These are phyloP conservation scores for Spinellus fusiger DNA, from an alignment of 192 early-diverging fungal genomes.

Conservation along the genomic window DNA sequence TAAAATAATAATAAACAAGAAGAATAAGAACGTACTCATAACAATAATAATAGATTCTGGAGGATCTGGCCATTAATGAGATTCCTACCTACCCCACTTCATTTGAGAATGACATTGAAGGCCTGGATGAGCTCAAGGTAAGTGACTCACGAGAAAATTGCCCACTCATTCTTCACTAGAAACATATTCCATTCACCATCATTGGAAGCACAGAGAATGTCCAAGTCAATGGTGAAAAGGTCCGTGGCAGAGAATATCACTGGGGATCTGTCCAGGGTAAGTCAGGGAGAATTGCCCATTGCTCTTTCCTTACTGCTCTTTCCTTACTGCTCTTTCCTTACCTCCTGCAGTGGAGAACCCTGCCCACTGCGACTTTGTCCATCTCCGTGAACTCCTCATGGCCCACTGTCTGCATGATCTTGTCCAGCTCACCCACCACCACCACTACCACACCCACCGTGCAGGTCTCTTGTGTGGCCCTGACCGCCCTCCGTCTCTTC, in stretches of 20 bases:
- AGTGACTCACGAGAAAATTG: not conserved
- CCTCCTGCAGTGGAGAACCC: conserved; percentile 73
- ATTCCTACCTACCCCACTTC: conserved; percentile 68
- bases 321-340: not conserved
- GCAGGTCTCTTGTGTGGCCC: conserved; percentile 51
- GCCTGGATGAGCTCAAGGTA: conserved; percentile 55
- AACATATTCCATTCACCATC: conserved; percentile 75
- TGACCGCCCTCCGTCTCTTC: conserved; percentile 72
- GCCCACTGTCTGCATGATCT: conserved; percentile 66
- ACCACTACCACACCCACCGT: conserved; percentile 73
- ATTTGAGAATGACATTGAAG: conserved; percentile 45
- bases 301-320: conserved; percentile 4
- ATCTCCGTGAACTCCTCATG: conserved; percentile 77
- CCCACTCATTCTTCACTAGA: conserved; percentile 27
- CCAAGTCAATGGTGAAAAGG: conserved; percentile 49
- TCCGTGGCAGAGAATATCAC: conserved; percentile 67
- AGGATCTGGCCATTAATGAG: conserved; percentile 57
- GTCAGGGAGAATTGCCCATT: too few relatives aligned
- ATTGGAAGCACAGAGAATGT: conserved; percentile 73
- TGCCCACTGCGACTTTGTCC: conserved; percentile 87
- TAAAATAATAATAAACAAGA: not conserved
- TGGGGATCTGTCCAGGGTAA: conserved; percentile 79
- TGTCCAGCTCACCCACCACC: conserved; percentile 71
- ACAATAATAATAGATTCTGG: conserved; percentile 45
- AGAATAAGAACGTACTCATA: not conserved